Base-by-base conservation (phyloP, 2,329 filamentous ascomycete species). In the Colletotrichum noveboracense region DNA sequence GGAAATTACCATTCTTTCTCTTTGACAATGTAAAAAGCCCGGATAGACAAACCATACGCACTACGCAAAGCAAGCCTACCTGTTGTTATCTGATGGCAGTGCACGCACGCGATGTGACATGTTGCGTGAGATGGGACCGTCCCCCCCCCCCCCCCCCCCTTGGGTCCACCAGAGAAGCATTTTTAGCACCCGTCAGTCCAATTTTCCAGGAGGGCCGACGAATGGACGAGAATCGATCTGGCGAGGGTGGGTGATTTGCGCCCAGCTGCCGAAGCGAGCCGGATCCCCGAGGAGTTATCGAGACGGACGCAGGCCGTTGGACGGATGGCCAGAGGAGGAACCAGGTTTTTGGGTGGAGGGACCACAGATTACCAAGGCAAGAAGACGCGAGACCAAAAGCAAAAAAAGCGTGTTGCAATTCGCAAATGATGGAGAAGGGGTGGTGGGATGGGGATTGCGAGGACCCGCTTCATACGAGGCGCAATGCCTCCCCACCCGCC, bases 381-480 rank as follows among this genome's bases (percentile, higher is more conserved):
- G 43, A 34, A 14, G 28, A 12, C 18, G 9, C 38, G n/a, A 48
- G 18, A 48, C 18, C 36, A n/a, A n/a, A n/a, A 48, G 18, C 18
- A 48, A n/a, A n/a, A 48, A 48, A 12, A 12, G 38, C 38, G 38
- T 58, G 71, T 74, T 70, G 43, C 43, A 74, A 56, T 74, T 34
- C 66, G 12, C 58, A 21, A 26, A 64, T 10, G 30, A 72, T 56
- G 61, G 69, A 58, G 62, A 55, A 52, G 55, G 67, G 58, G 28
- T 55, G 26, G 10, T 60, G 56, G 56, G 30, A 30, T 26, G 56
- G 26, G 16, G 21, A 60, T 21, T 16, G 56, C 24, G 30, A 52
- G 26, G 73, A 69, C 65, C 73, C 73, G 73, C 73, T 73, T 60
- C 70, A 73, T 75, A 75, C 70, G 73, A 75, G 70, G 58, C 70